Conservation (phyloP, 2,329 filamentous ascomycete genomes). For the Chaetomiaceae sp. region DNA sequence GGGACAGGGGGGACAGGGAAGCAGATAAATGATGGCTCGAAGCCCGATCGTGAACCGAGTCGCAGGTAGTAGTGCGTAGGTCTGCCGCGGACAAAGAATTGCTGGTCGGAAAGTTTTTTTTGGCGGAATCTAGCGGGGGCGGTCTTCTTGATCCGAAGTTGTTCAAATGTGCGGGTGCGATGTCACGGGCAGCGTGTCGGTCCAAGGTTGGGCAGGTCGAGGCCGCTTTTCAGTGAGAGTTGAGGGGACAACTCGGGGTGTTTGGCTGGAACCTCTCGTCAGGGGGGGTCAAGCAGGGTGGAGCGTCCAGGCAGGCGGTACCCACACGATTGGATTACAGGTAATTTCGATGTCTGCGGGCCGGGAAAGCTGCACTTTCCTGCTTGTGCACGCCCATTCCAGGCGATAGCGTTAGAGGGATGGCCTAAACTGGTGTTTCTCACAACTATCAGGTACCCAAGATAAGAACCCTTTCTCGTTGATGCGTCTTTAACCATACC, state of each 20-base stretch:
- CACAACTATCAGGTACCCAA: no score
- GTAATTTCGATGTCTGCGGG: background rate
- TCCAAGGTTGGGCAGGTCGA: slow-evolving; percentile 24
- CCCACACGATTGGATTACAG: slow-evolving; percentile 1
- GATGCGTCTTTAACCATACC: no score
- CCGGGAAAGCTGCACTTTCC: background rate
- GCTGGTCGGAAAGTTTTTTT: slow-evolving; percentile 17
- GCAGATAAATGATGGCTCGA: no score
- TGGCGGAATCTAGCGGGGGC: slow-evolving; percentile 1
- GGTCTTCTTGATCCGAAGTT: slow-evolving; percentile 2
- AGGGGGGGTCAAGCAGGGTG: slow-evolving; percentile 7
- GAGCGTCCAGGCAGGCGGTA: slow-evolving; percentile 3
- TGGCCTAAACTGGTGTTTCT: no score
- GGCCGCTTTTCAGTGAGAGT: slow-evolving; percentile 19
- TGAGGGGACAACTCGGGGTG: slow-evolving; percentile 18
- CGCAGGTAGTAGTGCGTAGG: background rate
- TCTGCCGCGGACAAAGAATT: slow-evolving; percentile 21
- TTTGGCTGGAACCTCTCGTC: slow-evolving; percentile 17
- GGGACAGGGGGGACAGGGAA: no score
- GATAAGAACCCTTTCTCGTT: no score
- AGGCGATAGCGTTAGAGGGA: no score
- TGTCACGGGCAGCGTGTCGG: slow-evolving; percentile 21
- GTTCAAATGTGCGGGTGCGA: slow-evolving; percentile 3
- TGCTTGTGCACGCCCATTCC: no score
- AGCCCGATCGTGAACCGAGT: background rate